Evolutionary conservation across 345 rosid species (phyloP), one percentile per base, ranked within the genome.

Genomic region (Cardamine occulta): DNA sequence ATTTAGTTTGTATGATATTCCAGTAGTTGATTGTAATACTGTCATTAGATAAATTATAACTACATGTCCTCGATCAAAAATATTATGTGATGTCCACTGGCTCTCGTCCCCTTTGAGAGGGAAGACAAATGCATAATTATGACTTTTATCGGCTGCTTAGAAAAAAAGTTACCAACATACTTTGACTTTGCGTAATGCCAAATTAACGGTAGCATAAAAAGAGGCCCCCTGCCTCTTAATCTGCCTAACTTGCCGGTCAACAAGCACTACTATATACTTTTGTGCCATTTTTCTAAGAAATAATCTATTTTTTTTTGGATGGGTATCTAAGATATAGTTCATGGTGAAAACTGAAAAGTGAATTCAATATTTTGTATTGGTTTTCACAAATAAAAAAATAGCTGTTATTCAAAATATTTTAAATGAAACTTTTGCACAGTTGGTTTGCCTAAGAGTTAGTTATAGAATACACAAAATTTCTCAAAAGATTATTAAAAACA

Each of bases 121-220:
- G 48, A n/a, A 57, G 14, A 31, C 12, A 56, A 29, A 56, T 9
- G 42, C 15, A 17, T 3, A 59, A 23, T 68, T 15, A 4, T 23
- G 77, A 21, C 57, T 44, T 44, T 31, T 55, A 15, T 24, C 13
- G 58, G 77, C 49, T 44, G 65, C 71, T 64, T 55, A 31, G 24
- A n/a, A 8, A 4, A 42, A 64, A 64, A 54, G 65, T 73, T 54
- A 55, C 19, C 51, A 55, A 55, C 14, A 39, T 17, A 54, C 11
- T 68, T 66, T 66, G 26, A 65, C 67, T 66, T 58, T 74, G 42
- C 79, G 73, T 74, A 48, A 47, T 66, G 79, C 79, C 29, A 66
- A 66, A 74, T 24, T 74, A 74, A 74, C 67, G 73, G 79, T 40
- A 26, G 23, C 60, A 74, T 1, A 23, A 63, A 63, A 73, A 15